phyloP scores from a whole-genome alignment of 164 flowering plant species.

The Magnolia officinalis region DNA sequence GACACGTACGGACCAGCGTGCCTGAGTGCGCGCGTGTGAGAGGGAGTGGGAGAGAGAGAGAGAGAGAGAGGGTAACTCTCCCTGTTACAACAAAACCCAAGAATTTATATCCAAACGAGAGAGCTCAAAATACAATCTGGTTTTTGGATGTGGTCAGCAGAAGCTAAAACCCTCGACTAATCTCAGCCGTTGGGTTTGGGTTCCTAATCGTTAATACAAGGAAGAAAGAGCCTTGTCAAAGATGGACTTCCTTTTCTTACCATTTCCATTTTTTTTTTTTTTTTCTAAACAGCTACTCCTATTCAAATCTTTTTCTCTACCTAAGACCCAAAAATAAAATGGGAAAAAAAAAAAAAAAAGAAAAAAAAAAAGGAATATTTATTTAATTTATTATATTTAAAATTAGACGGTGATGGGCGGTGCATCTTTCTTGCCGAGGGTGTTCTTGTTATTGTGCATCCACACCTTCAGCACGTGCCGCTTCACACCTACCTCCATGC shows the following conservation, averaged over 20 bases:
- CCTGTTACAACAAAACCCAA: too few relatives aligned
- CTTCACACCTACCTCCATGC: constrained; percentile 32
- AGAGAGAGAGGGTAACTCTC: too few relatives aligned
- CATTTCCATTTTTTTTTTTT: not conserved
- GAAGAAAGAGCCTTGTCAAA: not conserved
- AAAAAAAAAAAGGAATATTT: too few relatives aligned
- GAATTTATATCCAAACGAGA: not conserved
- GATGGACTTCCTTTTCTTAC: not conserved
- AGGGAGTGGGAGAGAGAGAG: too few relatives aligned
- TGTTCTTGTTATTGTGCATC: constrained; percentile 92
- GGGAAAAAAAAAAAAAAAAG: too few relatives aligned
- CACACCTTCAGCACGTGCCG: constrained; percentile 51
- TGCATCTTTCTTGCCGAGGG: constrained; percentile 32
- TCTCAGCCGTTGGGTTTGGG: not conserved
- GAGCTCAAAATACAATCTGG: not conserved
- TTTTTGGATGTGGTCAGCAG: not conserved
- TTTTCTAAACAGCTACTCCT: not conserved
- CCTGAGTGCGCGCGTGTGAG: too few relatives aligned
- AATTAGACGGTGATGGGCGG: not conserved
- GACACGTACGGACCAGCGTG: not conserved
- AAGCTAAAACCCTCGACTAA: not conserved
- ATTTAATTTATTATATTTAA: too few relatives aligned
- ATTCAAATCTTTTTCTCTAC: not conserved
- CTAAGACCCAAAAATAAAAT: not conserved
- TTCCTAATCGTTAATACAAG: not conserved